These are phyloP conservation scores for Nitzschia palea DNA, from an alignment of 108 stramenopile genomes.

Conservation along the genomic window DNA sequence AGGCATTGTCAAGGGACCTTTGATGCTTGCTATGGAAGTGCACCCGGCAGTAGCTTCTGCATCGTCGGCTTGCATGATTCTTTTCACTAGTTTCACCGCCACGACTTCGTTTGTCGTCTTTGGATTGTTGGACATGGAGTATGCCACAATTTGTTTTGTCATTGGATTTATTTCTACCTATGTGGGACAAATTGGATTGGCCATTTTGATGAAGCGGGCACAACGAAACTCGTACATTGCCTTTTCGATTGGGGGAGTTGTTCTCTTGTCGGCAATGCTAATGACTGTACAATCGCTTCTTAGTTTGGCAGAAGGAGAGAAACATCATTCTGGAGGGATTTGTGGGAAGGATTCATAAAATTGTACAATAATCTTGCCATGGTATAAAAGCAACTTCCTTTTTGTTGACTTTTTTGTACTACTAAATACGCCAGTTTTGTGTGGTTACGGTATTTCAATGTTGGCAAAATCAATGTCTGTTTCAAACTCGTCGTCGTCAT, in stretches of 20 bases:
- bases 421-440: too few relatives aligned
- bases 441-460: not conserved
- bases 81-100: slow-evolving; percentile 94
- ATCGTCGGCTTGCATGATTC: slow-evolving; percentile 88
- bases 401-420: too few relatives aligned
- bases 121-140: slow-evolving; percentile 75
- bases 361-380: too few relatives aligned
- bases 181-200: slow-evolving; percentile 80
- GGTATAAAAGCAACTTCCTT: too few relatives aligned
- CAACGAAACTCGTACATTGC: slow-evolving; percentile 90
- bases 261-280: slow-evolving; percentile 65
- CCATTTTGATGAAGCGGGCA: slow-evolving; percentile 65
- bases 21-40: slow-evolving; percentile 94
- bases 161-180: slow-evolving; percentile 82
- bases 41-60: slow-evolving; percentile 54
- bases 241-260: slow-evolving; percentile 88
- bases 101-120: slow-evolving; percentile 88
- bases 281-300: slow-evolving; percentile 66
- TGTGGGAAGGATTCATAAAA: slow-evolving; percentile 44
- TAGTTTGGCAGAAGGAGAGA: slow-evolving; percentile 51
- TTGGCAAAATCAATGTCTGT: slow-evolving; percentile 26
- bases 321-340: slow-evolving; percentile 53
- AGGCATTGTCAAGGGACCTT: slow-evolving; percentile 94
- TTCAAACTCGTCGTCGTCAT: slow-evolving; percentile 49
- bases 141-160: slow-evolving; percentile 69